Base-by-base conservation (phyloP, 1,284 basidiomycete species). In the Ustilago tritici region DNA sequence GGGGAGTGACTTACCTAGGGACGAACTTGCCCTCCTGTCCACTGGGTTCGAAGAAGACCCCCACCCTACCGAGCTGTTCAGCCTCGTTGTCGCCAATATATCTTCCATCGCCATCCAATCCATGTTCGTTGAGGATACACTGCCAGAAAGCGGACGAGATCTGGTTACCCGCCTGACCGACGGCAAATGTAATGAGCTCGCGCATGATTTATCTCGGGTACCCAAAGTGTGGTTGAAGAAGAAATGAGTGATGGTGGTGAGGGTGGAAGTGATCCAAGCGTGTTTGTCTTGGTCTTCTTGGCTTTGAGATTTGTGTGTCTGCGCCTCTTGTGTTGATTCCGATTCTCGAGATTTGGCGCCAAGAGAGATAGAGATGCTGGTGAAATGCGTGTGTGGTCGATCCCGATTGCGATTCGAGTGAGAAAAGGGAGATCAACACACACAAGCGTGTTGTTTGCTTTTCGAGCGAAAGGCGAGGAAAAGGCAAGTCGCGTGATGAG, bases 81-180 rank as follows among this genome's bases (percentile, higher is more conserved):
- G 70, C 81, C 35, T 82, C 71, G 67, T 85, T 76, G 63, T 78
- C 61, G 14, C 84, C 84, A 10, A 85, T 56, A 66, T 84, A 85
- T 70, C 76, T 67, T 7, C 86, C 86, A 41, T 84, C 78, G 17
- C 80, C 60, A 34, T 82, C 74, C 23, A 87, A 74, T 3, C 86
- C 86, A 58, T 87, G 86, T 61, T 87, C 86, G 49, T 71, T 62
- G 19, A 86, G 72, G 40, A 86, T 81, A 19, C 70, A 70, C 56
- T 86, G 82, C 86, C 85, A 87, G 74, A 86, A 87, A 15, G 82
- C 74, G 7, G 78, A 78, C 14, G 78, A 76, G 65, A 86, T 82
- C 70, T 95, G 92, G 87, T 91, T 92, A 70, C 90, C 90, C 47
- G 91, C 92, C 90, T 92, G 84, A 61, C 81, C 80, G 47, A 79